phyloP scores from a whole-genome alignment of 805 yeast species.

The Spathaspora sp. region DNA sequence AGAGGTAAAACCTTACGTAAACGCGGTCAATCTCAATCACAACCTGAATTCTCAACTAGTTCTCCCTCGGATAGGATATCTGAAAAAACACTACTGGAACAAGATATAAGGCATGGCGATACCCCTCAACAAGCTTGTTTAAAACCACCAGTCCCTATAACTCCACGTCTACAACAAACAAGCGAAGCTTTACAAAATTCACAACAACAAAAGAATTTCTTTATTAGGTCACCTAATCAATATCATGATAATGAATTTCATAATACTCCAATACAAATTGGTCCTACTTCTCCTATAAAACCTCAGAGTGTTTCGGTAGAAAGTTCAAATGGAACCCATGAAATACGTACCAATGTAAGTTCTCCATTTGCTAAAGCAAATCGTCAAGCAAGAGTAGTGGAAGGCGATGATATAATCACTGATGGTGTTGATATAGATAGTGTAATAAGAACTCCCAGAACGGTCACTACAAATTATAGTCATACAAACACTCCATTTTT shows the following conservation, averaged over 20 bases:
- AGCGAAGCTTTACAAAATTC: slow-evolving; percentile 4
- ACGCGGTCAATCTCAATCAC: not conserved
- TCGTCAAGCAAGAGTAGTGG: slow-evolving; percentile 44
- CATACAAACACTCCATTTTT: slow-evolving; percentile 3
- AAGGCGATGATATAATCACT: slow-evolving; percentile 14
- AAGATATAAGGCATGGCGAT: not conserved
- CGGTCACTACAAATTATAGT: not conserved
- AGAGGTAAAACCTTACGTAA: not conserved
- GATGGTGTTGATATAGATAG: slow-evolving; percentile 8
- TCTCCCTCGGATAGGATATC: not conserved
- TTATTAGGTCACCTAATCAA: slow-evolving; percentile 38
- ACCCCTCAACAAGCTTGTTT: not conserved
- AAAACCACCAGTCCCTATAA: slow-evolving; percentile 1
- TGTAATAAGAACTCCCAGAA: not conserved
- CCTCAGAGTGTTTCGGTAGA: not conserved
- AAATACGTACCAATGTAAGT: slow-evolving; percentile 23
- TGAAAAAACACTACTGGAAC: not conserved
- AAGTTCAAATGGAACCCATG: not conserved
- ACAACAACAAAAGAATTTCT: slow-evolving; percentile 22
- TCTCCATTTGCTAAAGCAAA: slow-evolving; percentile 42
- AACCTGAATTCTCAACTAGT: not conserved
- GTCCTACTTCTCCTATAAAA: not conserved
- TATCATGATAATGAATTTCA: slow-evolving; percentile 32
- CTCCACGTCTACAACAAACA: not conserved
- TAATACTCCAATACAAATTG: slow-evolving; percentile 5